Evolutionary conservation across 257 asterid species (phyloP).

Genomic region (Thymus mandschuricus): DNA sequence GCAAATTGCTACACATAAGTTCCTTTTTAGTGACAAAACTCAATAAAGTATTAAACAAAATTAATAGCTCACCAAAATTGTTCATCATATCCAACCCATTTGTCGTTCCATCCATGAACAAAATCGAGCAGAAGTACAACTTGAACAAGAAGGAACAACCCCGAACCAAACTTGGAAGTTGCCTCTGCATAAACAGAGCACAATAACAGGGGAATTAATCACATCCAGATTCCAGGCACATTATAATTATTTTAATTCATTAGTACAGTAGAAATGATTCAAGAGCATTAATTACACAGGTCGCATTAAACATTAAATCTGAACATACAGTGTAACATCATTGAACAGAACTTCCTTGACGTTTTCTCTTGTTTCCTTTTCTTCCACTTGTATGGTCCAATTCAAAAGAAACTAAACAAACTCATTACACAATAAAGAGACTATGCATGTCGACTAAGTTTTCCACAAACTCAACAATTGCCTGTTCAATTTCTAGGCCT

Average conservation of each 20-base stretch:
- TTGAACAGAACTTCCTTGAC: conserved; percentile 9
- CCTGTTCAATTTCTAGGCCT: neutral
- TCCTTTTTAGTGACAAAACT: neutral
- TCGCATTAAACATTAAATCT: neutral
- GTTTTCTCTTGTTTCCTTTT: neutral
- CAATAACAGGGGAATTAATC: neutral
- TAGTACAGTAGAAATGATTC: neutral
- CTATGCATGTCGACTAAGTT: neutral
- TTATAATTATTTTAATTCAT: neutral
- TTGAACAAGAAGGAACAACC: conserved; percentile 92
- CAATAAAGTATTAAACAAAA: conserved; percentile 8
- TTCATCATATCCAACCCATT: conserved; percentile 96
- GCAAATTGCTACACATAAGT: conserved; percentile 2
- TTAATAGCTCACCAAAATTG: conserved; percentile 70
- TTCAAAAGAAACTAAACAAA: neutral
- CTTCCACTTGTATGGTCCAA: conserved; percentile 4
- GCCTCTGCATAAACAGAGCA: conserved; percentile 60
- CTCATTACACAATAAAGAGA: neutral
- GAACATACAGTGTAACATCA: neutral
- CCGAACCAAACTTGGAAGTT: conserved; percentile 88
- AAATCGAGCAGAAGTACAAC: conserved; percentile 91
- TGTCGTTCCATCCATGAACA: conserved; percentile 94
- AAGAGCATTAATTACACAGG: neutral
- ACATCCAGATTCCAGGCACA: neutral
- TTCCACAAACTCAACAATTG: conserved; percentile 1